Base-by-base conservation (phyloP, 129 eudicot genomes). In the Helichrysum umbraculigerum region DNA sequence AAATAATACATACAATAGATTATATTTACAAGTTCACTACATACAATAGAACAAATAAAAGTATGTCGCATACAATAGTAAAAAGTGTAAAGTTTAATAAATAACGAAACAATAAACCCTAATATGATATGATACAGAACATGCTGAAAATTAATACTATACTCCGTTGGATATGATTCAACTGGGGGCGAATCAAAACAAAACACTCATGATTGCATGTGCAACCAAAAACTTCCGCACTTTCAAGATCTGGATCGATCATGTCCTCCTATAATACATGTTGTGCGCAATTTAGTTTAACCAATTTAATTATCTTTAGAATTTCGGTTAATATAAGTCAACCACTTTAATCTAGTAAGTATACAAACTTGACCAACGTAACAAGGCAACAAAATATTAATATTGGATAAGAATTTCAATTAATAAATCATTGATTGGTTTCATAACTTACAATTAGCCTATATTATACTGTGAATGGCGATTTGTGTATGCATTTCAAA, bases 241-340 rank as follows among this genome's bases (percentile, higher is more conserved):
- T 39, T 69, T 61, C 35, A n/a, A 78, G 76, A 70, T 70, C 76
- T 71, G 7, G 64, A 78, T 60, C 76, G 64, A 78, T 60, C 76
- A 42, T 61, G 71, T 42, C 76, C 22, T 60, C 33, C 10, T 8
- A 7, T 60, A 60, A 10, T 20, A 60, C 15, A 2, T 9, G 7
- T 21, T 22, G 25, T 20, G 2, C 29, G 20, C 12, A 6, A 59
- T 20, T 42, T 8, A 42, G 50, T 11, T 42, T 42, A 42, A 42
- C 50, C 50, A 42, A 9, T 47, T 44, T n/a, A n/a, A n/a, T n/a
- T 44, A 12, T 39, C 16, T 44, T 2, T 12, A 44, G 8, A 44
- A 12, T 44, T 4, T 11, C 52, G 17, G 12, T 39, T 8, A 8
- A 39, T 44, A 44, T 44, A 12, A 44, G 11, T 44, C 52, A 44